Evolutionary conservation across 1,284 basidiomycete genomes (phyloP).

Genomic region (Moesziomyces sp.): DNA sequence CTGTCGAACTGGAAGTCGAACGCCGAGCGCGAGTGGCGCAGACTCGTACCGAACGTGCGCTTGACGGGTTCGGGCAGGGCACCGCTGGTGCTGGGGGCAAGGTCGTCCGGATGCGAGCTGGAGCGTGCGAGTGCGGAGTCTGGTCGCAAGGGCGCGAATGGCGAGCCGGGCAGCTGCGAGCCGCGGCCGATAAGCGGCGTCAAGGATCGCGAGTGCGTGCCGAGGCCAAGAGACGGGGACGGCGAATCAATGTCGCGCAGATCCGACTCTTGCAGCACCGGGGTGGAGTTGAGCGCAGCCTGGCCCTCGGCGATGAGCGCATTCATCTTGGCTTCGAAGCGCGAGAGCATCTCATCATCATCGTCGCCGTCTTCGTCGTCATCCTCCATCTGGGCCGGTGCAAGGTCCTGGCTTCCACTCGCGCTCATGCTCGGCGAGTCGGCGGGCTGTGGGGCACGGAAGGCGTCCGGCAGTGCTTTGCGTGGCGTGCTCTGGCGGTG

Average conservation of each 20-base stretch:
- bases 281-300: constrained; percentile 47
- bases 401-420: constrained; percentile 1
- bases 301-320: constrained; percentile 53
- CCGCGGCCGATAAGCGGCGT: constrained; percentile 2
- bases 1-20: constrained; percentile 22
- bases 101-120: constrained; percentile 13
- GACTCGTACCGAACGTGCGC: constrained; percentile 17
- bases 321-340: constrained; percentile 52
- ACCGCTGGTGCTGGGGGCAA: background rate
- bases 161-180: constrained; percentile 5
- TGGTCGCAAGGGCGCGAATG: background rate
- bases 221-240: constrained; percentile 14
- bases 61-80: constrained; percentile 34
- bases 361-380: constrained; percentile 35
- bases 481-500: constrained; percentile 29
- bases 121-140: constrained; percentile 5
- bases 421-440: background rate
- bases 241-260: constrained; percentile 33
- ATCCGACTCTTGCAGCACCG: constrained; percentile 40
- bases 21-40: constrained; percentile 19
- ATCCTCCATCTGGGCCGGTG: background rate
- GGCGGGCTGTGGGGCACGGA: background rate
- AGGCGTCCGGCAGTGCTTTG: constrained; percentile 19
- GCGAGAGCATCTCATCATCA: constrained; percentile 44
- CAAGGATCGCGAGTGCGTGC: constrained; percentile 4